A percentile compares a stretch with the other conserved stretches of the same genome.
Conservation (phyloP, 768 basidiomycete genomes). For the Hemileccinum impolitum region DNA sequence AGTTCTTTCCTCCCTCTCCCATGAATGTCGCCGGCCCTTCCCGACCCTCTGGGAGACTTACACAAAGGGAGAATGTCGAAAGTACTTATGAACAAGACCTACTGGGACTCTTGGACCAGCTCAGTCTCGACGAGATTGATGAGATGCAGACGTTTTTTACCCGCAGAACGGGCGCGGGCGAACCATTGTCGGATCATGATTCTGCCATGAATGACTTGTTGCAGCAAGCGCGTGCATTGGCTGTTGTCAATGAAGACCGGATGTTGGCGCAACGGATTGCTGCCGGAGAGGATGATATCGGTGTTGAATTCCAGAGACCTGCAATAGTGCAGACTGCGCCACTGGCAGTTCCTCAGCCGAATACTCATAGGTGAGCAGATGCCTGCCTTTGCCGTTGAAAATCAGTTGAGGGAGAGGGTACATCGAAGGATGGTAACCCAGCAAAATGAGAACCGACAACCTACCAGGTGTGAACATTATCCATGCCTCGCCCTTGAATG, state of each 20-base stretch:
- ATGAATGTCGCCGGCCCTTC: conserved; percentile 30
- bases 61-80: conserved; percentile 11
- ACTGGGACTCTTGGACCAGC: conserved; percentile 15
- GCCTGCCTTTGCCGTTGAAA: background rate
- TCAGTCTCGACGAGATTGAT: conserved; percentile 19
- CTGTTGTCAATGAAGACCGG: conserved; percentile 18
- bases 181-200: conserved; percentile 21
- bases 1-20: conserved; percentile 14
- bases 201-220: conserved; percentile 24
- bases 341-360: background rate
- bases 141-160: conserved; percentile 13
- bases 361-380: background rate
- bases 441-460: background rate
- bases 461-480: conserved; percentile 9
- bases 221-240: conserved; percentile 20
- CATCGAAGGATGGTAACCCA: conserved; percentile 4
- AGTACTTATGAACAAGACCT: conserved; percentile 28
- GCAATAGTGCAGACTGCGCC: background rate
- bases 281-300: conserved; percentile 5
- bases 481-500: background rate
- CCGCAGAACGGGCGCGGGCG: conserved; percentile 2
- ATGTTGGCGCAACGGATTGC: conserved; percentile 20
- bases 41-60: conserved; percentile 1
- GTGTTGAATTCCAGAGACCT: background rate
- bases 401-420: conserved; percentile 1